Evolutionary conservation across 2,329 filamentous ascomycete species (phyloP).

Genomic region (Neonectria ditissima): DNA sequence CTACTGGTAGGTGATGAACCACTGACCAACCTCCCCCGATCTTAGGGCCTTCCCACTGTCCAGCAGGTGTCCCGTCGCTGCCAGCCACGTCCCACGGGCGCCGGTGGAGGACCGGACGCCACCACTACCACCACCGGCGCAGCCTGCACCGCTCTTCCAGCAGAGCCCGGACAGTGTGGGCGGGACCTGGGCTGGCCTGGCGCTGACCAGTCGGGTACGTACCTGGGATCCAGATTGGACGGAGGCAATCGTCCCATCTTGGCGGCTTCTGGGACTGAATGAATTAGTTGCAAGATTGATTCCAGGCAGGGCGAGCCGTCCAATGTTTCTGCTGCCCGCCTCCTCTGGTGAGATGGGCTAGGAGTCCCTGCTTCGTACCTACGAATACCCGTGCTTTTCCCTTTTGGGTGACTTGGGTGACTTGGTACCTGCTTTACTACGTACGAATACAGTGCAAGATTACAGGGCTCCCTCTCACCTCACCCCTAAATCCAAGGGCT

Average conservation of each 20-base stretch:
- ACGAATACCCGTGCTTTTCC: too few relatives aligned
- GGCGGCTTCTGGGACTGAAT: neutral
- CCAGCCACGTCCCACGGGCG: conserved; percentile 9
- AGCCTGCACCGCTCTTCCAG: conserved; percentile 4
- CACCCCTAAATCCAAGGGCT: neutral
- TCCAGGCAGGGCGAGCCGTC: neutral
- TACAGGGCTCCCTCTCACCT: neutral
- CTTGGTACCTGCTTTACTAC: neutral
- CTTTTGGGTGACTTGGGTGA: neutral
- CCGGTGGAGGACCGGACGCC: neutral
- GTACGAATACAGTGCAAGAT: neutral
- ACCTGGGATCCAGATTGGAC: conserved; percentile 19
- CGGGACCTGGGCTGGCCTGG: conserved; percentile 11
- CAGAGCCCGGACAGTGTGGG: neutral
- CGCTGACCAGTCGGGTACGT: conserved; percentile 17
- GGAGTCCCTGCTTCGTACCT: neutral
- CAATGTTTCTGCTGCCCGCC: conserved; percentile 1
- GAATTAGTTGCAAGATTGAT: conserved; percentile 4
- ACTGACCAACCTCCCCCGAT: conserved; percentile 1
- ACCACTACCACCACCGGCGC: neutral
- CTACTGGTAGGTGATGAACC: neutral
- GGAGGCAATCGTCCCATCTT: conserved; percentile 20
- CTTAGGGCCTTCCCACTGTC: neutral
- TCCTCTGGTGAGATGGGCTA: neutral
- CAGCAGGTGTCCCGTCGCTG: neutral